These are phyloP conservation scores for Sclerotiophoma versabilis DNA, from an alignment of 2,329 filamentous ascomycete genomes.

Conservation along the genomic window DNA sequence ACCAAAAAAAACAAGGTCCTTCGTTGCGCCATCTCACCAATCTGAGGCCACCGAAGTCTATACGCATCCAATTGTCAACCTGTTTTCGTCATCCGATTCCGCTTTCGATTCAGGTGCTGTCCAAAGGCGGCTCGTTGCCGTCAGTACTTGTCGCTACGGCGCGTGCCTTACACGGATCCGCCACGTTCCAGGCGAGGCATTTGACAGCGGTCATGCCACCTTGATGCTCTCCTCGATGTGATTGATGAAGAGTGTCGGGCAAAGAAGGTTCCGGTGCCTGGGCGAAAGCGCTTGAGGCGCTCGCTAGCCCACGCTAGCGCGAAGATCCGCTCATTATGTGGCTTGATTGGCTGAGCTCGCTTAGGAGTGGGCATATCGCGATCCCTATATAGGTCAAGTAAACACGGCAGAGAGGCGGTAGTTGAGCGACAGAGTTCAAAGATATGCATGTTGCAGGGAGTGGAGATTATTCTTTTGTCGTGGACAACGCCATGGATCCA, in stretches of 20 bases:
- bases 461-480: constrained; percentile 7
- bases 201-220: constrained; percentile 10
- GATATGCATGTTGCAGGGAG: constrained; percentile 5
- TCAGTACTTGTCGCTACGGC: constrained; percentile 4
- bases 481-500: background rate
- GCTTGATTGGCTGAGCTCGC: constrained; percentile 22
- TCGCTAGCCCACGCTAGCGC: constrained; percentile 10
- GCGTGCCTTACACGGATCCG: constrained; percentile 1
- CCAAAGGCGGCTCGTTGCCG: constrained; percentile 18
- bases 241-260: constrained; percentile 16
- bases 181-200: constrained; percentile 4
- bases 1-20: constrained; percentile 19
- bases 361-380: background rate
- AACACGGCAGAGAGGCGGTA: constrained; percentile 8
- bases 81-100: constrained; percentile 2
- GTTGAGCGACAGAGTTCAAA: constrained; percentile 9
- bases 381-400: background rate
- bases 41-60: constrained; percentile 19
- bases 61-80: background rate
- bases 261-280: constrained; percentile 3
- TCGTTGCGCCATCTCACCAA: constrained; percentile 15
- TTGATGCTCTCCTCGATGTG: background rate
- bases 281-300: constrained; percentile 21
- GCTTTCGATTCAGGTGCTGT: constrained; percentile 12
- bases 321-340: constrained; percentile 20